A percentile compares a stretch with the other conserved stretches of the same genome.
These are phyloP conservation scores for Penicillium longicatenatum DNA, from an alignment of 495 filamentous ascomycete genomes.

Conservation along the genomic window DNA sequence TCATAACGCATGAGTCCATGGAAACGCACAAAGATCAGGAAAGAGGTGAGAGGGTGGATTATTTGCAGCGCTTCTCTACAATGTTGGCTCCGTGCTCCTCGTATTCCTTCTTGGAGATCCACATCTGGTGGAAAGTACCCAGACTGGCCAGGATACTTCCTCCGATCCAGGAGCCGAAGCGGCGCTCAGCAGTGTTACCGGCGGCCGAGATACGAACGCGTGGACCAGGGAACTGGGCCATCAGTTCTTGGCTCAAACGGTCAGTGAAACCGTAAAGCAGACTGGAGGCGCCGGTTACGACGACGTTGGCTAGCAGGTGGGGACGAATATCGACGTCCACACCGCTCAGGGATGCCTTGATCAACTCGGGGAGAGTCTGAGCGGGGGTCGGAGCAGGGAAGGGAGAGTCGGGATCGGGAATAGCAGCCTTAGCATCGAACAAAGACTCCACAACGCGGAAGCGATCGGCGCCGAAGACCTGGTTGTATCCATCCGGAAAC, in stretches of 20 bases:
- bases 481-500: constrained; percentile 93
- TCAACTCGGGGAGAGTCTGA: constrained; percentile 77
- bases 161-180: constrained; percentile 93
- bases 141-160: constrained; percentile 94
- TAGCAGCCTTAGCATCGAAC: constrained; percentile 73
- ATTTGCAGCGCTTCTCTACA: constrained; percentile 64
- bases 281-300: constrained; percentile 85
- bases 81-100: constrained; percentile 61
- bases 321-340: constrained; percentile 91
- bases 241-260: constrained; percentile 80
- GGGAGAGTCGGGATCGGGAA: constrained; percentile 43
- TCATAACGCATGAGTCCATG: constrained; percentile 23
- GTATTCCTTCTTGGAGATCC: constrained; percentile 78
- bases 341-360: constrained; percentile 71
- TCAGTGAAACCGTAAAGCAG: constrained; percentile 89
- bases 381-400: constrained; percentile 59
- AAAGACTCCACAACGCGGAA: constrained; percentile 83
- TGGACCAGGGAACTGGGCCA: constrained; percentile 73
- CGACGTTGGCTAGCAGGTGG: constrained; percentile 80
- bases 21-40: constrained; percentile 5
- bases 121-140: constrained; percentile 99
- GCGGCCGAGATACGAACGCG: constrained; percentile 83
- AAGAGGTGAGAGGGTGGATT: constrained; percentile 16
- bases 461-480: constrained; percentile 85
- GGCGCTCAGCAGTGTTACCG: constrained; percentile 80